These are phyloP conservation scores for Lophiostoma macrostomum DNA, from an alignment of 495 filamentous ascomycete genomes.

Conservation along the genomic window DNA sequence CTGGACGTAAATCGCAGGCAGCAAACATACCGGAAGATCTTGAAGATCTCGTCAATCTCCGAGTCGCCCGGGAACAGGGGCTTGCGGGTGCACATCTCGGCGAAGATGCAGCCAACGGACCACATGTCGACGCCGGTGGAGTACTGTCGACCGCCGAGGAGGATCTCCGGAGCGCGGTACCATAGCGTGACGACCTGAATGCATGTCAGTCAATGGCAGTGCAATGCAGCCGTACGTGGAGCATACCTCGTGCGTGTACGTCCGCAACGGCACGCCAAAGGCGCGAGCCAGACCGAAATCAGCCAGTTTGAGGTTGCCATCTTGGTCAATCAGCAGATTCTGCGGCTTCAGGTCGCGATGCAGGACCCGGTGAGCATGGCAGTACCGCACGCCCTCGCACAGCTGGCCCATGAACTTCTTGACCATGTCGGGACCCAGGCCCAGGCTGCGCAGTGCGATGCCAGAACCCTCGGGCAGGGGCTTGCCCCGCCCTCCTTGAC, in stretches of 20 bases:
- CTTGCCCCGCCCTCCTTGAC: constrained; percentile 85
- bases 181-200: constrained; percentile 90
- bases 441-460: constrained; percentile 63
- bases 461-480: constrained; percentile 76
- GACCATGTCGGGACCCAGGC: constrained; percentile 85
- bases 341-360: constrained; percentile 98
- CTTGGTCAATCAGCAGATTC: constrained; percentile 90
- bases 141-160: constrained; percentile 95
- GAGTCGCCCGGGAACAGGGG: constrained; percentile 96
- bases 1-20: no score
- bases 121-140: constrained; percentile 99
- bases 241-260: constrained; percentile 89
- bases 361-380: constrained; percentile 90
- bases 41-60: constrained; percentile 99
- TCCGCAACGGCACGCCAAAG: constrained; percentile 92
- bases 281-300: constrained; percentile 97
- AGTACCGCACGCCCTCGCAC: constrained; percentile 86
- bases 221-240: neutral
- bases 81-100: constrained; percentile 99
- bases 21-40: constrained; percentile 85
- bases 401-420: constrained; percentile 98
- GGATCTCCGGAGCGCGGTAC: constrained; percentile 97
- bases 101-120: constrained; percentile 98
- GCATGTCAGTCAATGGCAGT: neutral
- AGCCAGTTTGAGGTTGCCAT: constrained; percentile 94